Base-by-base conservation (phyloP, 2,329 filamentous ascomycete genomes). In the Nemania bipapillata region DNA sequence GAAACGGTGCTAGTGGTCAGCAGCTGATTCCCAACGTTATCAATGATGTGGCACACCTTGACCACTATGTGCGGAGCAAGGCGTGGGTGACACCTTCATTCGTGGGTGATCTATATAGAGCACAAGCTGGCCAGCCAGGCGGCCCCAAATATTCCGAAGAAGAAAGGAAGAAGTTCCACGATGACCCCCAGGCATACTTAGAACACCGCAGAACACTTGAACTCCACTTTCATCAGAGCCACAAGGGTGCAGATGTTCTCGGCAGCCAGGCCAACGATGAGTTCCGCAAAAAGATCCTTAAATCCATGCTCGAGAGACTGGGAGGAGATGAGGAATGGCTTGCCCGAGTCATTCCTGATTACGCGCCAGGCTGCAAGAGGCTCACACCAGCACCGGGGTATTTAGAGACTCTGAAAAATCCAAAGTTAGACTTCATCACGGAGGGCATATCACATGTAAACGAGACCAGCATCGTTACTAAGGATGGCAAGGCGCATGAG, bases 41-140 rank as follows among this genome's bases (percentile, higher is more conserved):
- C 63, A 81, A 81, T 30, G 74, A 74, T 0, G 85, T 85, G 1
- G 74, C 72, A 0, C 85, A 82, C 1, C 80, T 92, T 0, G 88
- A 91, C 70, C 88, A 91, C 77, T 92, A 91, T 70, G 88, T 85
- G 1, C 82, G 90, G 9, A 89, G 86, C 72, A 85, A 82, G 35
- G 92, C 90, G 0, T 92, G 90, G 90, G 87, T 92, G 30, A 87
- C 90, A 0, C 84, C 86, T 1, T 87, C 87, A 0, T 90, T 89
- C 78, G 86, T 86, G 0, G 83, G 86, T 37, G 80, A 86, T 66
- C 37, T 40, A 17, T 40, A 12, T 17, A 40, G 37, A 6, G 37
- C 37, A 6, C 37, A 40, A 40, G 9, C 37, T 40, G 37, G 37
- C 37, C 7, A 40, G 37, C 37, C 37, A 40, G 37, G 80, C 86